Evolutionary conservation across 805 yeast species (phyloP), one percentile per base, ranked within the genome.

Genomic region (Zygosaccharomyces lentus): DNA sequence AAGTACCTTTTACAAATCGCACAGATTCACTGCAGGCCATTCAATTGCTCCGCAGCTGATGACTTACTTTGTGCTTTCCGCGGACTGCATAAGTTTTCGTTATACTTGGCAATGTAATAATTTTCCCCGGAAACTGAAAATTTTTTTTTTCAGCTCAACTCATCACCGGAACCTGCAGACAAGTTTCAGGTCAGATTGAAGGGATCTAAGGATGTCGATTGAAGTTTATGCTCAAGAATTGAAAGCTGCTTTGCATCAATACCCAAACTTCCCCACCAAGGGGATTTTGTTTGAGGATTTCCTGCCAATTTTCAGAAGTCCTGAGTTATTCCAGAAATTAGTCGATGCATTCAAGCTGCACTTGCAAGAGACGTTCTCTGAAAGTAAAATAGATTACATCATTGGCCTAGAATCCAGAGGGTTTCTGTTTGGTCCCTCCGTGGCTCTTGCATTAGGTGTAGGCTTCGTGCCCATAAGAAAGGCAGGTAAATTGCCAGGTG

Each of bases 371-470:
- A 64, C 70, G 21, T 77, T 76, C 62, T 71, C 75, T 48, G 73
- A 72, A 49, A 72, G 73, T 51, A 78, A 82, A 54, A 80, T 95
- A 52, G 97, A 93, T 63, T 91, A 84, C 63, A 76, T 93, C 50
- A 88, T 93, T 41, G 99, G 98, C 38, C 77, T 93, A 55, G 99
- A 93, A 69, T 86, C 97, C 41, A 83, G 99, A 69, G 99, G 99
- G 3, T 93, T 93, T 67, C 74, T 93, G 48, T 91, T 93, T 61
- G 99, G 98, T 10, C 99, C 99, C 37, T 73, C 98, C 29, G 75
- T 93, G 56, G 99, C 99, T 7, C 75, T 93, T 53, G 91, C 87
- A 46, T 68, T 93, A 48, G 82, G 83, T 51, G 90, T 91, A 30
- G 95, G 96, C 8, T 93, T 93, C 59, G 85, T 91, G 43, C 98